Base-by-base conservation (phyloP, 1,139 yeast species). In the Keqinozyma sinolaborantium region DNA sequence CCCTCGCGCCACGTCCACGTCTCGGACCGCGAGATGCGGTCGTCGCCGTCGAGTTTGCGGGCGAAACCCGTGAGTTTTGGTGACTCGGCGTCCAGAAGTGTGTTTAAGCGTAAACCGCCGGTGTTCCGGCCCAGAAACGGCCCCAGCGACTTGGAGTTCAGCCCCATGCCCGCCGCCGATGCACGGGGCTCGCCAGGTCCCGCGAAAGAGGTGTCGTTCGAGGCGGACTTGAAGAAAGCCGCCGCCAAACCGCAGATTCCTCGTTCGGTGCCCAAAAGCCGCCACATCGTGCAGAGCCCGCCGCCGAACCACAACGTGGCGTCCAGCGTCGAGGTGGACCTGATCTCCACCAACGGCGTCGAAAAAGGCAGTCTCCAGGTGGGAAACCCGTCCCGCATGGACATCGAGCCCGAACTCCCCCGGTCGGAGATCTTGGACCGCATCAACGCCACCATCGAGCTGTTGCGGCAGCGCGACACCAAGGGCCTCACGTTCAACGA, bases 361-460 rank as follows among this genome's bases (percentile, higher is more conserved):
- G 45, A 38, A 24, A 41, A 43, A 20, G 41, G 45, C 6, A 43
- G 48, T 28, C 26, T 43, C n/a, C 44, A 43, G 16, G 47, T 40
- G n/a, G 45, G 42, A 2, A 33, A 34, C 11, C 33, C 46, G 2
- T 39, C 47, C 7, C 25, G 46, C 25, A 27, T 40, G 13, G 46
- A 36, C 2, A 33, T 41, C 4, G 46, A 39, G 29, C 25, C 29
- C 8, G 39, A 38, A 18, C 11, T 33, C 25, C 30, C 24, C n/a
- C 14, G 31, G 25, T 23, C 29, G 8, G 54, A 50, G 24, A 45
- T 49, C 11, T 25, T 50, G 14, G 51, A 50, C 8, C 37, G 44
- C 16, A 50, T 50, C 12, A 46, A 50, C 30, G 40, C 44, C 7
- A 44, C 50, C 4, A 38, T 48, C 2, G 35, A 38, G 15, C 39